Evolutionary conservation across 805 yeast genomes (phyloP), one percentile per base, ranked within the genome.

Genomic region (Wickerhamiella parazyma): DNA sequence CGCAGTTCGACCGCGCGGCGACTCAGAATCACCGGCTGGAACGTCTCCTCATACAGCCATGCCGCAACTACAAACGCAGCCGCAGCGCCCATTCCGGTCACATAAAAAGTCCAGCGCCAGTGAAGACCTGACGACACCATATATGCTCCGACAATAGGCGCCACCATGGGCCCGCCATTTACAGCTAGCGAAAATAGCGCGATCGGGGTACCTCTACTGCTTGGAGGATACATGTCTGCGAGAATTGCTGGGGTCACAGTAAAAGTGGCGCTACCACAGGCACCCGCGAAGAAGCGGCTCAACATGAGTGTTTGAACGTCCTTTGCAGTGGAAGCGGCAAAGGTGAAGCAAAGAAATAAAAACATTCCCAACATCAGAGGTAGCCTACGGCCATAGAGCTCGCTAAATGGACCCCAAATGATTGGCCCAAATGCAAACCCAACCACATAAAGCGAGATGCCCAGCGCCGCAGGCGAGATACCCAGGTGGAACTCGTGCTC

Each of bases 381-480:
- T n/a, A 70, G 60, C 56, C 72, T 71, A 59, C 93, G 65, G 35
- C 93, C 91, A 51, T 70, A 80, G 29, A 80, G 54, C 59, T 84
- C 94, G n/a, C 87, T 77, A 26, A 83, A 59, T 4, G 94, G 94
- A 25, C 91, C 94, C 81, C 89, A 86, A 36, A 84, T 55, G 38
- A 85, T 67, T 3, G 97, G 96, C 20, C 96, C 95, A 0, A 85
- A 71, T 1, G 95, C 95, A 61, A 85, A 86, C 11, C 96, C 97
- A 36, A 86, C 60, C 11, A 89, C 94, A 54, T 73, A 87, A 14
- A 86, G 66, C 0, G 95, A 75, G 12, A 85, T 71, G 45, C 86
- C 81, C 40, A 89, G 68, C 18, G 82, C 71, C 12, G 80, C 80
- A 12, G 78, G 86, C 11, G 75, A 81, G 4, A 54, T 48, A 33